Base-by-base conservation (phyloP, 306 rosid genomes). In the Crotalaria pallida region DNA sequence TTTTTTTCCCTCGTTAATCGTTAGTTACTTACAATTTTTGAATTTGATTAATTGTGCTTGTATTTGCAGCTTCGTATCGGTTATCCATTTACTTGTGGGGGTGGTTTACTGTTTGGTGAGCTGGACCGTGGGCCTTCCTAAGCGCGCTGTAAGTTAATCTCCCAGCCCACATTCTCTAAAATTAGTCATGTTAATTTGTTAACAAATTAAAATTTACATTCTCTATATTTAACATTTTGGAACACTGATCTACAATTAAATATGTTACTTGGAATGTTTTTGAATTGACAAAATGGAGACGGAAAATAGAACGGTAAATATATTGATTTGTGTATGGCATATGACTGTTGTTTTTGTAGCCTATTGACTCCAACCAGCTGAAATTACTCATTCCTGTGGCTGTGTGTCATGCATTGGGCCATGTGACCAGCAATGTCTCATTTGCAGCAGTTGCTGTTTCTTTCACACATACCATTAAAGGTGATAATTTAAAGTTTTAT, bases 361-460 rank as follows among this genome's bases (percentile, higher is more conserved):
- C 86, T 3, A 78, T 82, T 8, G 86, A 82, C 58, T 47, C 78
- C 31, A 82, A 78, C 81, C 83, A 73, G 58, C 72, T 93, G 94
- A 71, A 75, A 63, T 34, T 93, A 65, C 86, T 93, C 72, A 86
- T 88, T 63, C 98, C 97, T 2, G 97, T 93, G 58, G 96, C 97
- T 8, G 74, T 85, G 74, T 90, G 98, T 64, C 98, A 93, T 33
- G 97, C 97, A 15, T 80, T 93, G 58, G 98, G 98, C 77, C 98
- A 93, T 67, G 98, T 93, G 75, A 90, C 88, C 81, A 85, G 92
- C 76, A 93, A 93, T 84, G 98, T 93, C 15, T 93, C 97, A 59
- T 93, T 93, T 73, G 98, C 98, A 6, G 98, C 98, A 3, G 98
- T 93, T 41, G 98, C 97, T 27, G 98, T 93, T 65, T 93, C 98